Base-by-base conservation (phyloP, 345 rosid genomes). In the Odontarrhena argentea region DNA sequence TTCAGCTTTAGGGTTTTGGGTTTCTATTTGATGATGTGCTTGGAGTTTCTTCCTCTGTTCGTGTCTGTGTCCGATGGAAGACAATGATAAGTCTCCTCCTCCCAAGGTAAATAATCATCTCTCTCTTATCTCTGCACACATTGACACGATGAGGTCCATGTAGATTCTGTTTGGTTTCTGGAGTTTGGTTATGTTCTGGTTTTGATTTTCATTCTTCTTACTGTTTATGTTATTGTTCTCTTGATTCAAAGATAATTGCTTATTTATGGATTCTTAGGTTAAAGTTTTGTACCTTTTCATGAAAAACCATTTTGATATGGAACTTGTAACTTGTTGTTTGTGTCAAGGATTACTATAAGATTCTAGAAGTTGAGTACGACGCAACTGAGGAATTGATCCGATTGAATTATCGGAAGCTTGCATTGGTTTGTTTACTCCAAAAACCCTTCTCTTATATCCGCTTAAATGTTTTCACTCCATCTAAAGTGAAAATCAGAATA, bases 371-470 rank as follows among this genome's bases (percentile, higher is more conserved):
- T 51, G 96, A 87, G 69, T 87, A 89, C 78, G 96, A 87, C 71
- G 96, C 96, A 71, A 85, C 87, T 36, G 93, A 87, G 26, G 93
- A 89, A 77, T 78, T 78, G 71, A 89, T 89, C 73, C 76, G 86
- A 67, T 54, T 83, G 26, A 89, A 80, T 79, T 89, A 87, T 70
- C 77, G 88, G 77, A 86, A 73, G 74, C 96, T 87, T 78, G 93
- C 93, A 2, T 82, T 89, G 91, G 96, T 89, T 61, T 69, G 92
- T 71, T 47, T 42, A 54, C 67, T 56, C 55, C 4, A 54, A 56
- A 58, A 1, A 22, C 60, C 64, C 68, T 68, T 49, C 5, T 48
- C 1, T 1, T 34, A 0, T 52, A 34, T 52, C 26, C 36, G n/a
- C 6, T 53, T 1, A 13, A 2, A 10, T 22, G 22, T 24, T 1